phyloP scores from a whole-genome alignment of 352 stramenopile species.

The Phytophthora constricta region DNA sequence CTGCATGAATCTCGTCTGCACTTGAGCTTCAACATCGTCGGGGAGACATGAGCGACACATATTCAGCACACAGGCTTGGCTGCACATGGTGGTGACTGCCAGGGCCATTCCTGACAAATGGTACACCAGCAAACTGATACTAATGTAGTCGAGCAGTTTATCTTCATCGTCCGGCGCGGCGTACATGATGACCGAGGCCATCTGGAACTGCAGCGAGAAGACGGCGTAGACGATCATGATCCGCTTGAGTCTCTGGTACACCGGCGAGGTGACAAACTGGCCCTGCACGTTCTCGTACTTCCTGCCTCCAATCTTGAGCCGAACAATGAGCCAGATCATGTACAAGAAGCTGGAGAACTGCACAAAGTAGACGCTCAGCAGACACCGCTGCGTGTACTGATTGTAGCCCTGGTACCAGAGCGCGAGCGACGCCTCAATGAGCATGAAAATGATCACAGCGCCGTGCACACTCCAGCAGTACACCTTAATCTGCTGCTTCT shows the following conservation, averaged over 20 bases:
- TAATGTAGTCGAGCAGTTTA: constrained; percentile 48
- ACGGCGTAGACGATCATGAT: constrained; percentile 76
- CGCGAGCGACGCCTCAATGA: constrained; percentile 39
- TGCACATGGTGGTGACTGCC: constrained; percentile 58
- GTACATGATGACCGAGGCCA: constrained; percentile 58
- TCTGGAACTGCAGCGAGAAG: constrained; percentile 70
- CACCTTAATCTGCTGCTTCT: constrained; percentile 43
- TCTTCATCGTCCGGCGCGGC: constrained; percentile 33
- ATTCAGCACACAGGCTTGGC: constrained; percentile 51
- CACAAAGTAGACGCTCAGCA: constrained; percentile 52
- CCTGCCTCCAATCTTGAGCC: constrained; percentile 55
- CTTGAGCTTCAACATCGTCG: constrained; percentile 50
- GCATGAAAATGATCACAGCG: constrained; percentile 36
- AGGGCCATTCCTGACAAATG: constrained; percentile 49
- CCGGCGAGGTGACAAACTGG: constrained; percentile 64
- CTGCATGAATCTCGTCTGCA: constrained; percentile 48
- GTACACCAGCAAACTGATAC: constrained; percentile 49
- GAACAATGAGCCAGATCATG: constrained; percentile 52
- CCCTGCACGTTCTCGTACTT: constrained; percentile 74
- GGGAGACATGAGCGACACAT: constrained; percentile 46
- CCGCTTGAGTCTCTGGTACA: constrained; percentile 73
- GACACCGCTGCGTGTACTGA: constrained; percentile 48
- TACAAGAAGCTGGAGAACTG: constrained; percentile 59
- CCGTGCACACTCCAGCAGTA: constrained; percentile 41
- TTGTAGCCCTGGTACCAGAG: constrained; percentile 52